phyloP scores from a whole-genome alignment of 768 basidiomycete genomes.

The Fistulinella prunicolor region DNA sequence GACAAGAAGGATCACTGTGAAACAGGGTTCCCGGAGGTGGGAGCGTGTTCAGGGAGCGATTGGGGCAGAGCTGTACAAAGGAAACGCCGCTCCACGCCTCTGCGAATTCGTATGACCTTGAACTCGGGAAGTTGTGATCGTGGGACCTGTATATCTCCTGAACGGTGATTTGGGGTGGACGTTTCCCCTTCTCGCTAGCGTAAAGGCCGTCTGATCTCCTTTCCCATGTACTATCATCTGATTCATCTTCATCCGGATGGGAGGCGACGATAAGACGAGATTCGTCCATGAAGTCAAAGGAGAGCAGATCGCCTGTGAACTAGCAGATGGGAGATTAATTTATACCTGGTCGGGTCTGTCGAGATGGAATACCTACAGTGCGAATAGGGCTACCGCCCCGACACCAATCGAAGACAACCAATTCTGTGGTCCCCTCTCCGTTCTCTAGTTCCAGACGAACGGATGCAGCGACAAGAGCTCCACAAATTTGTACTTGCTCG shows the following conservation, averaged over 20 bases:
- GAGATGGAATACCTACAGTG: conserved; percentile 17
- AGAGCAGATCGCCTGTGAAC: conserved; percentile 30
- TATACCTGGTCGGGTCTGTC: background rate
- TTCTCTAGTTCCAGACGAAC: conserved; percentile 30
- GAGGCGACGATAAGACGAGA: conserved; percentile 23
- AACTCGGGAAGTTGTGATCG: conserved; percentile 9
- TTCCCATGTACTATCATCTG: conserved; percentile 31
- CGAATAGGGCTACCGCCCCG: conserved; percentile 26
- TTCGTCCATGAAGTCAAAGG: conserved; percentile 30
- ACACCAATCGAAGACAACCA: conserved; percentile 31
- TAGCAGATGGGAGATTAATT: conserved; percentile 4
- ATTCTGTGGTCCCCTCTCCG: conserved; percentile 32
- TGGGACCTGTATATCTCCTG: conserved; percentile 19
- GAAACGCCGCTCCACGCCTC: conserved; percentile 46
- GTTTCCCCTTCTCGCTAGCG: conserved; percentile 28
- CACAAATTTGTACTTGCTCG: conserved; percentile 30
- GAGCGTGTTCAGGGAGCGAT: conserved; percentile 40
- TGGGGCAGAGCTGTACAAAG: conserved; percentile 46
- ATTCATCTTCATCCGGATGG: conserved; percentile 35
- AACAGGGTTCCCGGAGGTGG: conserved; percentile 49
- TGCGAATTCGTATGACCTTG: conserved; percentile 50
- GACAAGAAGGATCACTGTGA: conserved; percentile 50
- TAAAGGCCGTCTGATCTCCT: conserved; percentile 32
- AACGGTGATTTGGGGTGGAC: conserved; percentile 28
- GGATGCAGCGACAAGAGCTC: conserved; percentile 23